These are phyloP conservation scores for Aspergillus fumigatus DNA, from an alignment of 2,329 filamentous ascomycete genomes.

Conservation along the genomic window DNA sequence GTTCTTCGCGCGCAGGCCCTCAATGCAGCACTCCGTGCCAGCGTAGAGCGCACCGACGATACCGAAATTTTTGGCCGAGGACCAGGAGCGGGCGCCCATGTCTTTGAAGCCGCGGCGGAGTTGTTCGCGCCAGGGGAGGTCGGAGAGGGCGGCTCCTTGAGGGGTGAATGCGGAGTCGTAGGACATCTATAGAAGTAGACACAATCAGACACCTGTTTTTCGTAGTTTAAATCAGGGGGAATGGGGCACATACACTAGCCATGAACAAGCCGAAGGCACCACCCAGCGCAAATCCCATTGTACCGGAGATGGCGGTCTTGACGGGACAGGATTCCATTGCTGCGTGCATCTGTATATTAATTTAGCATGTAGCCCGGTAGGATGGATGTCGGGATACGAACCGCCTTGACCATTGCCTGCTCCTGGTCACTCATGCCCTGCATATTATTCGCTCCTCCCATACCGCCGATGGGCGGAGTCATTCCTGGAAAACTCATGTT, in stretches of 20 bases:
- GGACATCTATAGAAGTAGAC: constrained; percentile 65
- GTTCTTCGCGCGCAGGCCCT: constrained; percentile 86
- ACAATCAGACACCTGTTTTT: not conserved
- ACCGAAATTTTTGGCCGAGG: constrained; percentile 89
- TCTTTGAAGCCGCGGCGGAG: constrained; percentile 83
- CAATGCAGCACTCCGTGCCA: constrained; percentile 93
- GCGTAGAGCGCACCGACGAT: constrained; percentile 87
- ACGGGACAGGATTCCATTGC: constrained; percentile 89
- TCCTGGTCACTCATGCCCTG: constrained; percentile 46
- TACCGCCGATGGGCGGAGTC: constrained; percentile 25
- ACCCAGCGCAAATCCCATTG: constrained; percentile 90
- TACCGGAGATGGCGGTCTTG: constrained; percentile 84
- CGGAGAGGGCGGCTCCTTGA: constrained; percentile 50
- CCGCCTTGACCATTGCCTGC: constrained; percentile 45
- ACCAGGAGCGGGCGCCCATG: constrained; percentile 81
- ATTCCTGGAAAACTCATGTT: constrained; percentile 36
- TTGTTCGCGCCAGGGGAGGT: constrained; percentile 78
- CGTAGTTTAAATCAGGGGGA: not conserved
- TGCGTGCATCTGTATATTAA: constrained; percentile 60
- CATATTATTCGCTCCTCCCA: constrained; percentile 19
- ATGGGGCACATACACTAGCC: constrained; percentile 68
- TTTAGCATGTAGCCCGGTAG: not conserved
- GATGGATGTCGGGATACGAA: constrained; percentile 15
- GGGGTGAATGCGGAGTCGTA: constrained; percentile 85
- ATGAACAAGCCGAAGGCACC: constrained; percentile 96